phyloP scores from a whole-genome alignment of 2,329 filamentous ascomycete genomes.

The Onygena corvina region DNA sequence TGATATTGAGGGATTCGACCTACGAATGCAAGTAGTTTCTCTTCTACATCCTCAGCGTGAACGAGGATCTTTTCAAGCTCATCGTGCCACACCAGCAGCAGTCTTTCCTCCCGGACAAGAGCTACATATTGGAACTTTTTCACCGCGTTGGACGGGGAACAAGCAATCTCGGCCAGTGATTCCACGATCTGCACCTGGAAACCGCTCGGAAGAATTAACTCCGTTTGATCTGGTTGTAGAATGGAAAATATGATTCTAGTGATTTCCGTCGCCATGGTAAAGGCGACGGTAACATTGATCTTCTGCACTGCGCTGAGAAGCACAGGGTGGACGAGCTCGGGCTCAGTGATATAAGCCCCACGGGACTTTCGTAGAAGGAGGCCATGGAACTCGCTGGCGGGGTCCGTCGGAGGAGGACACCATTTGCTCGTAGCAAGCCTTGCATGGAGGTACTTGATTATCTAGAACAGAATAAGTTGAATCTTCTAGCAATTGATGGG shows the following conservation, averaged over 20 bases:
- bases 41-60: constrained; percentile 23
- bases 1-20: constrained; percentile 1
- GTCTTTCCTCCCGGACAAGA: constrained; percentile 32
- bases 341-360: constrained; percentile 34
- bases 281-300: constrained; percentile 37
- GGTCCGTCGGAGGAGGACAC: constrained; percentile 16
- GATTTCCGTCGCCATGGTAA: constrained; percentile 41
- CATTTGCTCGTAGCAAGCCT: constrained; percentile 21
- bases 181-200: constrained; percentile 38
- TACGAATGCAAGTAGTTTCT: constrained; percentile 17
- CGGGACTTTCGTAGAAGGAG: constrained; percentile 32
- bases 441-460: constrained; percentile 22
- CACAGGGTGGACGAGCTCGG: constrained; percentile 28
- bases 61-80: constrained; percentile 32
- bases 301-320: constrained; percentile 35
- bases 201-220: constrained; percentile 33
- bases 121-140: constrained; percentile 37
- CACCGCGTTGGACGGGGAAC: constrained; percentile 29
- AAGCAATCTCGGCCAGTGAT: constrained; percentile 31
- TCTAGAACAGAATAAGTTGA: constrained; percentile 15
- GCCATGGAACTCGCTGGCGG: constrained; percentile 20
- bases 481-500: background rate
- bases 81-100: constrained; percentile 37
- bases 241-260: constrained; percentile 36
- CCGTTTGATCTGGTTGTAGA: constrained; percentile 32